These are phyloP conservation scores for Diaporthe humulicola DNA, from an alignment of 2,329 filamentous ascomycete genomes.

Conservation along the genomic window DNA sequence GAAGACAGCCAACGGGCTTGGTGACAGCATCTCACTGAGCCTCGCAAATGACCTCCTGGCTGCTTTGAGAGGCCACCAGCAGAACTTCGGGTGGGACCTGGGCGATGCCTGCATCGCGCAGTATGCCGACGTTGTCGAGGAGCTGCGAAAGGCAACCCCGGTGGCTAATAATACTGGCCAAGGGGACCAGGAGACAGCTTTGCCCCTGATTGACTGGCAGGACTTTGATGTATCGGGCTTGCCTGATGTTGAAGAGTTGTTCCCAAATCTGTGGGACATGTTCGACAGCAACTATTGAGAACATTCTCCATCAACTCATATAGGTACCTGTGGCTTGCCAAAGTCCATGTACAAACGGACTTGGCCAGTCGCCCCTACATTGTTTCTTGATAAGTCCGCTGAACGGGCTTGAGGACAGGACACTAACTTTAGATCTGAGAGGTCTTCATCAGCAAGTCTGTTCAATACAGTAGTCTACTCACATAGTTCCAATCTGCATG, in stretches of 20 bases:
- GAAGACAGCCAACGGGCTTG: slow-evolving; percentile 50
- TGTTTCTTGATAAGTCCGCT: too few relatives aligned
- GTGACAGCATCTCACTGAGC: slow-evolving; percentile 55
- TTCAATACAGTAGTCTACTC: too few relatives aligned
- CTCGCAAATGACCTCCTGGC: slow-evolving; percentile 58
- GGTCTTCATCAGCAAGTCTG: too few relatives aligned
- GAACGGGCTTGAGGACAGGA: too few relatives aligned
- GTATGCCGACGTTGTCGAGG: slow-evolving; percentile 61
- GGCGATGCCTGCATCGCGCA: slow-evolving; percentile 63
- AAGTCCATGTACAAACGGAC: neutral
- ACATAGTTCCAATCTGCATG: too few relatives aligned
- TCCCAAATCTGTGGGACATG: slow-evolving; percentile 36
- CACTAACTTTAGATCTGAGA: too few relatives aligned
- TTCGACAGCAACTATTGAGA: slow-evolving; percentile 24
- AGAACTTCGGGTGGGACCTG: slow-evolving; percentile 61
- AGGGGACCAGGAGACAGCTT: neutral
- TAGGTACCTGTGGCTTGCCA: neutral
- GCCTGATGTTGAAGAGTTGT: slow-evolving; percentile 26
- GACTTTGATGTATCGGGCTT: slow-evolving; percentile 13
- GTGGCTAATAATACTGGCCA: neutral
- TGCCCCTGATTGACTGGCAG: slow-evolving; percentile 5
- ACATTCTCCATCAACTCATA: neutral
- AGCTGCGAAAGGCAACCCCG: slow-evolving; percentile 49
- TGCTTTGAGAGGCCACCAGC: slow-evolving; percentile 54
- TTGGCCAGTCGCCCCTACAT: too few relatives aligned